These are phyloP conservation scores for Dillenia turbinata DNA, from an alignment of 164 flowering plant genomes.

Conservation along the genomic window DNA sequence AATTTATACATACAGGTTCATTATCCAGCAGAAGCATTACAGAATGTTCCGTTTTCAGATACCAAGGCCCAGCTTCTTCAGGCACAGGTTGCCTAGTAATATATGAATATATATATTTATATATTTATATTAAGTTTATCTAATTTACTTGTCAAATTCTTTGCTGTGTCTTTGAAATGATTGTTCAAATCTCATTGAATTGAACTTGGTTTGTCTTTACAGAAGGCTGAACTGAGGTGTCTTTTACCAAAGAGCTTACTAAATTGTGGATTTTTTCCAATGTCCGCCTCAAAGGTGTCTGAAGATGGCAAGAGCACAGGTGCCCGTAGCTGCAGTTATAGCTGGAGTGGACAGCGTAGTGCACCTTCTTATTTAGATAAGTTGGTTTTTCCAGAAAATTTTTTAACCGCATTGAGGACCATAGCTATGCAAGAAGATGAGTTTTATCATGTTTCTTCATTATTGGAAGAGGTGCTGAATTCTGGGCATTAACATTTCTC, in stretches of 20 bases:
- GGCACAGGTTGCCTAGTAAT: constrained; percentile 57
- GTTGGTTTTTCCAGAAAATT: constrained; percentile 84
- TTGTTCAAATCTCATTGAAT: too few species aligned
- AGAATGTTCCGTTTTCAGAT: constrained; percentile 52
- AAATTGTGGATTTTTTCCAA: constrained; percentile 61
- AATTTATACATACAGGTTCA: constrained; percentile 48
- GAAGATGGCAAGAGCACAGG: constrained; percentile 5
- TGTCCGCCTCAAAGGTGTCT: constrained; percentile 13
- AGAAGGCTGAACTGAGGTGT: constrained; percentile 89
- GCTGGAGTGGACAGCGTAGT: constrained; percentile 92
- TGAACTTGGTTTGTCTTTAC: constrained; percentile 20
- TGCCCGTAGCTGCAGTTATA: constrained; percentile 35
- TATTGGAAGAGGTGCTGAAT: constrained; percentile 80
- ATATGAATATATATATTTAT: neutral
- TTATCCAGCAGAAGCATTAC: constrained; percentile 83
- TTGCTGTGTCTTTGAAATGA: too few species aligned
- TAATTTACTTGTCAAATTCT: too few species aligned
- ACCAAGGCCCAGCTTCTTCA: constrained; percentile 74
- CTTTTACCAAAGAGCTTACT: constrained; percentile 73
- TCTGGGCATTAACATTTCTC: neutral
- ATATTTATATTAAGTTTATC: too few species aligned
- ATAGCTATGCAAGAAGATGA: constrained; percentile 82
- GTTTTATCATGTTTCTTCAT: constrained; percentile 55
- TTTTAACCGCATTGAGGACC: constrained; percentile 82
- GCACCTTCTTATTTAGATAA: constrained; percentile 65